These are phyloP conservation scores for Saccharomyces hybrid DNA, from an alignment of 1,139 yeast species.

Conservation along the genomic window DNA sequence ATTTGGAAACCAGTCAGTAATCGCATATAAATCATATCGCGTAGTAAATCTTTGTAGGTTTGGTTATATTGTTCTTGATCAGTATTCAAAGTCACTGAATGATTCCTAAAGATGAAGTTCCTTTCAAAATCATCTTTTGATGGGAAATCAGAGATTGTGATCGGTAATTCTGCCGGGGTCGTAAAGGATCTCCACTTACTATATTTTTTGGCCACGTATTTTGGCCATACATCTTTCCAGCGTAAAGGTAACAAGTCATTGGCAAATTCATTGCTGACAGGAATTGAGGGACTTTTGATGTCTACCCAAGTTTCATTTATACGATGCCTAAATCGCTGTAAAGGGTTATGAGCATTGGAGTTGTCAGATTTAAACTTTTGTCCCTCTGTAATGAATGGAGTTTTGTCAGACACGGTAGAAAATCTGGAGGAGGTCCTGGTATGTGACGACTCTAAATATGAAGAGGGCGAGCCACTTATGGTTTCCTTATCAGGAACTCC, in stretches of 20 bases:
- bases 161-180: constrained; percentile 89
- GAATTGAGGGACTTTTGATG: constrained; percentile 62
- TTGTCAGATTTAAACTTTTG: neutral
- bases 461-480: neutral
- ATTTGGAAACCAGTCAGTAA: constrained; percentile 85
- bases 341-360: neutral
- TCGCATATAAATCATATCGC: constrained; percentile 82
- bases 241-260: constrained; percentile 48
- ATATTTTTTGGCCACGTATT: constrained; percentile 51
- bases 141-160: constrained; percentile 73
- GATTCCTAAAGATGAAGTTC: constrained; percentile 48
- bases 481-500: neutral
- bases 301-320: constrained; percentile 50
- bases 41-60: constrained; percentile 57
- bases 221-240: constrained; percentile 88
- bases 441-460: constrained; percentile 4
- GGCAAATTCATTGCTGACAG: constrained; percentile 41
- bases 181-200: constrained; percentile 91
- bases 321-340: neutral
- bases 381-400: neutral
- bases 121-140: constrained; percentile 53
- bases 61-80: constrained; percentile 35
- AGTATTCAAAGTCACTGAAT: constrained; percentile 34
- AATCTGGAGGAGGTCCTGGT: constrained; percentile 6
- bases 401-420: neutral